Evolutionary conservation across 345 rosid genomes (phyloP), one percentile per base, ranked within the genome.

Genomic region (Laguncularia racemosa): DNA sequence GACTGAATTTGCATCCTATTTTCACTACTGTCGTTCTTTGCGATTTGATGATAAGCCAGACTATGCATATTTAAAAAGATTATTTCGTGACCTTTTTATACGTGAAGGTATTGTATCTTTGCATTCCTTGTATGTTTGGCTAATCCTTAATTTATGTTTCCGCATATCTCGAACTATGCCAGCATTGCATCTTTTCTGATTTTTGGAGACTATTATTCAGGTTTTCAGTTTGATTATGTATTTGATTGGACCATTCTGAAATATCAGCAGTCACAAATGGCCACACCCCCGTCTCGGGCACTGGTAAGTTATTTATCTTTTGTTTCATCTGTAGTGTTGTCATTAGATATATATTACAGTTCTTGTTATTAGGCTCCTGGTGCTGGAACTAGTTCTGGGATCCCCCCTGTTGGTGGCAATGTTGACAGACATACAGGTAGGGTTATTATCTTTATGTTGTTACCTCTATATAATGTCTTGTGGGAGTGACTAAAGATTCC

Each of bases 241-340:
- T 93, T 93, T 73, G 99, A 93, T 67, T 93, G 99, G 99, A 93
- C 99, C 44, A 92, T 92, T 67, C 62, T 92, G 79, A 92, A 92
- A 77, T 92, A 87, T 62, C 99, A 93, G 79, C 97, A 89, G 60
- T 84, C 99, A 50, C 99, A 89, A 62, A 76, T 84, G 70, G 71
- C 92, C 9, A 79, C 89, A 58, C 95, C 97, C 45, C 86, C 95
- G 28, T 20, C 91, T 48, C 87, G 88, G 63, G 72, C 89, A 28
- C 51, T 59, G 63, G 84, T 79, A 70, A 72, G 85, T 66, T 55
- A 65, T 61, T 62, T 16, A 16, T 68, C 16, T 62, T 20, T 16
- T 56, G 8, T 40, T 7, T 53, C 44, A 54, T 61, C 2, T 48
- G 53, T 58, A 17, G 46, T 44, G 3, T 46, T 46, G 53, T 55